phyloP scores from a whole-genome alignment of 768 basidiomycete genomes.

The Mycena vitilis region DNA sequence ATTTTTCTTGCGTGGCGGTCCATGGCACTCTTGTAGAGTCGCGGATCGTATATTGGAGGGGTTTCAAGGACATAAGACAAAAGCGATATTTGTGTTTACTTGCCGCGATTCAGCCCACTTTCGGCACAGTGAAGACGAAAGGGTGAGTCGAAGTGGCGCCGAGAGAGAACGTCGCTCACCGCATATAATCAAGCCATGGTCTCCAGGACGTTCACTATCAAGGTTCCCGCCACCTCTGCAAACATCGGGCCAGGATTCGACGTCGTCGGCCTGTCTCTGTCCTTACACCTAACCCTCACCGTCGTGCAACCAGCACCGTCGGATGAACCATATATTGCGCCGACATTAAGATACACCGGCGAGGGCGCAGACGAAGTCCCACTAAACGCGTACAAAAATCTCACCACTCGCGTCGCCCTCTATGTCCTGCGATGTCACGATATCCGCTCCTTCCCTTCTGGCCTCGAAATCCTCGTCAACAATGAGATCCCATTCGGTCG shows the following conservation, averaged over 20 bases:
- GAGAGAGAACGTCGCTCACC: neutral
- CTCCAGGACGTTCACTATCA: constrained; percentile 67
- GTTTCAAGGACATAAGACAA: constrained; percentile 9
- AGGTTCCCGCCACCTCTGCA: constrained; percentile 96
- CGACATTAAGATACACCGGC: constrained; percentile 82
- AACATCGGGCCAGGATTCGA: constrained; percentile 99
- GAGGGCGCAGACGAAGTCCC: constrained; percentile 94
- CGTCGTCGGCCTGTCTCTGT: constrained; percentile 97
- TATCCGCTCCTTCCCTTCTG: constrained; percentile 79
- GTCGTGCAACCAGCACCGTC: constrained; percentile 48
- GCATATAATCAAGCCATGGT: constrained; percentile 4
- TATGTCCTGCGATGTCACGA: constrained; percentile 95
- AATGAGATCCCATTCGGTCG: constrained; percentile 99
- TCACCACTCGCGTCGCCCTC: constrained; percentile 96
- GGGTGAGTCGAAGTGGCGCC: neutral
- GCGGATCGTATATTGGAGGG: constrained; percentile 22
- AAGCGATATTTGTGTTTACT: constrained; percentile 3
- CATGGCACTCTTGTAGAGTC: constrained; percentile 45
- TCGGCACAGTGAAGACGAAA: neutral
- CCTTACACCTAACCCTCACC: constrained; percentile 82
- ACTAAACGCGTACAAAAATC: constrained; percentile 94
- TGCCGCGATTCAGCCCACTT: constrained; percentile 1
- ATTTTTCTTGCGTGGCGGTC: constrained; percentile 70
- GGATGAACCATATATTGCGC: constrained; percentile 55
- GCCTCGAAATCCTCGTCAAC: constrained; percentile 78